These are phyloP conservation scores for Mycena indigotica DNA, from an alignment of 768 basidiomycete genomes.

Conservation along the genomic window DNA sequence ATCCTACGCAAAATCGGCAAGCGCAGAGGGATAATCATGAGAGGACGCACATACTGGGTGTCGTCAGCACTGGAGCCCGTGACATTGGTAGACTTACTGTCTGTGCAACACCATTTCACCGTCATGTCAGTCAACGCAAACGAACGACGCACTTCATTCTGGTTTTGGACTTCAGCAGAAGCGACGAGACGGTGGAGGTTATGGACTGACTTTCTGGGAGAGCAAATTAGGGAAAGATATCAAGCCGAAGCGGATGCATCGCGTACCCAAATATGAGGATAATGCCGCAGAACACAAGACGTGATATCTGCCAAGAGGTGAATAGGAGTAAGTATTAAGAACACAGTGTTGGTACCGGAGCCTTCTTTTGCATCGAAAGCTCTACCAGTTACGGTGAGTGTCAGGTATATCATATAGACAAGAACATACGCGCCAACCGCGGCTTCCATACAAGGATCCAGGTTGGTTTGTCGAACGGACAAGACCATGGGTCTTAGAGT, in stretches of 20 bases:
- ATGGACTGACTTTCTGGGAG: neutral
- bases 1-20: too few relatives aligned
- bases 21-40: too few relatives aligned
- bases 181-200: neutral
- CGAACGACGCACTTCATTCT: too few relatives aligned
- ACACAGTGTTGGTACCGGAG: neutral
- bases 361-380: neutral
- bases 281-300: neutral
- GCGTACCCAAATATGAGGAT: neutral
- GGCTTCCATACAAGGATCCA: neutral
- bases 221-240: neutral
- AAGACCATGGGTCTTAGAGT: neutral
- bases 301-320: neutral
- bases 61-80: too few relatives aligned
- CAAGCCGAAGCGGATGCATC: too few relatives aligned
- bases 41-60: too few relatives aligned
- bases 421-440: neutral
- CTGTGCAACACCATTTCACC: too few relatives aligned
- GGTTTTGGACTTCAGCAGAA: neutral
- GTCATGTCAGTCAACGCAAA: too few relatives aligned
- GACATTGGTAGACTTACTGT: too few relatives aligned
- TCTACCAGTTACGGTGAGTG: neutral
- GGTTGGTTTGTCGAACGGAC: neutral
- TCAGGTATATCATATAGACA: neutral
- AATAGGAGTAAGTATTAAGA: neutral